Conservation (phyloP, 371 early-diverging fungal species). For the Mucor saturninus region DNA sequence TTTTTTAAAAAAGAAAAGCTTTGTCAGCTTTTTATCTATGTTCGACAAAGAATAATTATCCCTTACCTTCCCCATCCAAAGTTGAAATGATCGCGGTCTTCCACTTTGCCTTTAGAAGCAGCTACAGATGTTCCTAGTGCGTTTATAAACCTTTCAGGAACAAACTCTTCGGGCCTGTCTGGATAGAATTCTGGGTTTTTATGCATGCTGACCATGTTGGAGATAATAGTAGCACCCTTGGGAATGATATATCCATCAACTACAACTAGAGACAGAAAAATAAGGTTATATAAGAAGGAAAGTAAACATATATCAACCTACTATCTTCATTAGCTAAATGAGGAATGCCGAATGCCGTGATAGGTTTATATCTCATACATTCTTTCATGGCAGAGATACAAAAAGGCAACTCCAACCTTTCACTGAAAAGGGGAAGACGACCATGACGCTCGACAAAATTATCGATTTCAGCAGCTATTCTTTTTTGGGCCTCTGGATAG, state of each 20-base stretch:
- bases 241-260: conserved; percentile 20
- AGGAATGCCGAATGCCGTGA: conserved; percentile 14
- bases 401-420: conserved; percentile 16
- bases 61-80: conserved; percentile 28
- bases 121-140: conserved; percentile 15
- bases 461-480: conserved; percentile 17
- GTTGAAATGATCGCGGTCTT: conserved; percentile 22
- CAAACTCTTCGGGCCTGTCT: conserved; percentile 14
- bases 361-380: conserved; percentile 16
- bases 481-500: conserved; percentile 17
- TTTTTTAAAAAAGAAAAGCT: neutral
- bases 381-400: conserved; percentile 21
- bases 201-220: conserved; percentile 22
- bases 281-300: too few relatives aligned
- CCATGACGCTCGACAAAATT: neutral
- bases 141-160: conserved; percentile 24
- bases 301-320: conserved; percentile 1
- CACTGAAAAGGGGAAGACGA: conserved; percentile 10
- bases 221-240: conserved; percentile 9
- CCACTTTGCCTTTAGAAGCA: conserved; percentile 17
- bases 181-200: conserved; percentile 8
- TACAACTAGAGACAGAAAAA: neutral
- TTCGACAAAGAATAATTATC: neutral
- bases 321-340: conserved; percentile 15
- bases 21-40: neutral